Evolutionary conservation across 495 filamentous ascomycete genomes (phyloP), one percentile per base, ranked within the genome.

Genomic region (Penicillium subrubescens): DNA sequence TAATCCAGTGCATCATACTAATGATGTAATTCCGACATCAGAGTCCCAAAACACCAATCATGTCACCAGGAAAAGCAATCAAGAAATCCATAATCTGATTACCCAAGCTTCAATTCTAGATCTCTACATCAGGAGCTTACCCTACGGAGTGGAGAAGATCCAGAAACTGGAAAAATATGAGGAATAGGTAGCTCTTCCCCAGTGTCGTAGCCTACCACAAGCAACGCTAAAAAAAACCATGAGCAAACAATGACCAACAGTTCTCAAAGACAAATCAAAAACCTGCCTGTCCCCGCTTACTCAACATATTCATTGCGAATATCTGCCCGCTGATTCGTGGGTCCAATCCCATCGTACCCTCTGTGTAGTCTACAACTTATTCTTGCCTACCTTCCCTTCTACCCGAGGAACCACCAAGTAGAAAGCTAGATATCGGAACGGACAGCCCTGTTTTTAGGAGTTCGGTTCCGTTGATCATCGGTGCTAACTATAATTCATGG

Each of bases 21-120:
- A 35, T 58, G 55, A 58, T 58, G 55, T 58, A 58, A 58, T 58
- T 41, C 25, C 35, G 19, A 41, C 39, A 41, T 29, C 56, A 58
- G 19, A 44, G 56, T 5, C 21, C 4, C 21, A 35, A 27, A 25
- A 31, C 15, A 37, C 53, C 53, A 55, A 39, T 39, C 33, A 35
- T 12, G 23, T 15, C 53, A n/a, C 53, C 37, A 19, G 3, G 37
- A 58, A 44, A 58, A 44, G 39, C 19, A 58, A 44, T 29, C 37
- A 44, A 41, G 11, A 23, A 11, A 37, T 7, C 21, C 23, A 14
- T 17, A 31, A 44, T 44, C 37, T 17, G 56, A 15, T 58, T 58
- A 58, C 25, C 35, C 55, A 44, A 58, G 55, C 35, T 25, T 23
- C 35, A 11, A 25, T 58, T 58, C 56, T 31, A 58, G 34, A 33